Conservation (phyloP, 2,329 filamentous ascomycete genomes). For the Phyllosticta citribraziliensis region DNA sequence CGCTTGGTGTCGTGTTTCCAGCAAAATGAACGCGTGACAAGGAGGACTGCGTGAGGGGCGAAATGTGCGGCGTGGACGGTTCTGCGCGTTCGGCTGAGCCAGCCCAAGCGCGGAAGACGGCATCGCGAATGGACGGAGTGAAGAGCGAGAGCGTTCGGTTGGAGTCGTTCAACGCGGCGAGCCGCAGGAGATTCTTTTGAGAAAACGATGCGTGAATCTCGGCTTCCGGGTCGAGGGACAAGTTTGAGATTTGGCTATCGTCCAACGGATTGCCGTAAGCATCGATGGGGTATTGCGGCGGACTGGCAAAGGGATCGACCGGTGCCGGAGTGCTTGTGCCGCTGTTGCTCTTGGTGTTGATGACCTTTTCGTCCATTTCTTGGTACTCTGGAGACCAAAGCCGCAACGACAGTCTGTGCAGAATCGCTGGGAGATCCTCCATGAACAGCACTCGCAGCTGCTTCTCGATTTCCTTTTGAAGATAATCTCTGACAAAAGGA, state of each 20-base stretch:
- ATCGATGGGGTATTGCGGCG: conserved; percentile 74
- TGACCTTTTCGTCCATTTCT: conserved; percentile 48
- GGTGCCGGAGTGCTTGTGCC: conserved; percentile 42
- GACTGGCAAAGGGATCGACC: conserved; percentile 71
- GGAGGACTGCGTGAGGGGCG: conserved; percentile 33
- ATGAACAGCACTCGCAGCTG: conserved; percentile 91
- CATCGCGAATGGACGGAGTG: conserved; percentile 81
- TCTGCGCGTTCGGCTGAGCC: conserved; percentile 64
- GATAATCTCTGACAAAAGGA: conserved; percentile 92
- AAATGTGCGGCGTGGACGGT: conserved; percentile 30
- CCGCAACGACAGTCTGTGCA: conserved; percentile 80
- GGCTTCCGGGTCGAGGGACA: conserved; percentile 68
- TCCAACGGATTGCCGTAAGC: conserved; percentile 68
- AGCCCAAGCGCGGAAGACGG: conserved; percentile 88
- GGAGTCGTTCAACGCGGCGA: conserved; percentile 76
- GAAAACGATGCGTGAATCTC: conserved; percentile 89
- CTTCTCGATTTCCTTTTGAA: conserved; percentile 91
- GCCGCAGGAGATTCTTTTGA: conserved; percentile 79
- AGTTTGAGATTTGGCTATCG: conserved; percentile 61
- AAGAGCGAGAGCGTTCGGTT: conserved; percentile 86
- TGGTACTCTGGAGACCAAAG: conserved; percentile 85
- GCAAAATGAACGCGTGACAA: conserved; percentile 36
- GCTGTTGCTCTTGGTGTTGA: conserved; percentile 30
- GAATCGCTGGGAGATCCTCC: conserved; percentile 94
- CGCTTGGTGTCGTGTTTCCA: conserved; percentile 16